Percentiles rank a stretch among this genome's conserved stretches.
Conservation (phyloP, 768 basidiomycete genomes). For the Hericium alpestre region DNA sequence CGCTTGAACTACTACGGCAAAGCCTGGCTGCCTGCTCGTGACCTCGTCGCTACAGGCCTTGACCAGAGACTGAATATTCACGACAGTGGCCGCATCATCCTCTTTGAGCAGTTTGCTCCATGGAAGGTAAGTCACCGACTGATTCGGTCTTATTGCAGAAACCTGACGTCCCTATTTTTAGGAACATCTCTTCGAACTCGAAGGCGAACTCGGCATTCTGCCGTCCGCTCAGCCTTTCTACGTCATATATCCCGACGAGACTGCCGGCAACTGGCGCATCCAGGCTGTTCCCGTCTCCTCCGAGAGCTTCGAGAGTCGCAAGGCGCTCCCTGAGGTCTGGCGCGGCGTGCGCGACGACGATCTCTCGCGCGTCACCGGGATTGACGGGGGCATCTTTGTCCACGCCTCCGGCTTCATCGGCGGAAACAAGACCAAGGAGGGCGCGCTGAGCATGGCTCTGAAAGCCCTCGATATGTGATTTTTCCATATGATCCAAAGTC, state of each 20-base stretch:
- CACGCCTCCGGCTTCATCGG: conserved; percentile 98
- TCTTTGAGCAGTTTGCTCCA: conserved; percentile 71
- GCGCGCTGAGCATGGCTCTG: conserved; percentile 71
- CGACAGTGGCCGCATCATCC: conserved; percentile 62
- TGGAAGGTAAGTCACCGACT: conserved; percentile 59
- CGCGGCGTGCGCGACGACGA: conserved; percentile 82
- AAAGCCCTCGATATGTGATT: conserved; percentile 38
- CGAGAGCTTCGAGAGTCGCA: conserved; percentile 83
- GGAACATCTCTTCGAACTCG: conserved; percentile 89
- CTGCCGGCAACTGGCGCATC: conserved; percentile 68
- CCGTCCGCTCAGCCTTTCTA: conserved; percentile 57
- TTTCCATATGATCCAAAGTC: too few species aligned
- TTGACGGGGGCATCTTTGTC: conserved; percentile 81
- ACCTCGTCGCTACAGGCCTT: conserved; percentile 57
- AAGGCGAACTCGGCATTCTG: conserved; percentile 41
- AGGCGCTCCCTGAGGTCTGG: conserved; percentile 89
- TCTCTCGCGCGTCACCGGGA: conserved; percentile 60
- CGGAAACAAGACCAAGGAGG: conserved; percentile 86
- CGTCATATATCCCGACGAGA: conserved; percentile 84
- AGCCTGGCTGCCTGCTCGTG: conserved; percentile 88
- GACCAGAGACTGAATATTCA: conserved; percentile 50
- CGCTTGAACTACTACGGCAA: conserved; percentile 75
- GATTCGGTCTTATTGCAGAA: neutral
- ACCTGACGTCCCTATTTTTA: conserved; percentile 18
- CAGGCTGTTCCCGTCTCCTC: conserved; percentile 81